Evolutionary conservation across 2,329 filamentous ascomycete species (phyloP), one percentile per base, ranked within the genome.

Genomic region (Talaromyces funiculosus): DNA sequence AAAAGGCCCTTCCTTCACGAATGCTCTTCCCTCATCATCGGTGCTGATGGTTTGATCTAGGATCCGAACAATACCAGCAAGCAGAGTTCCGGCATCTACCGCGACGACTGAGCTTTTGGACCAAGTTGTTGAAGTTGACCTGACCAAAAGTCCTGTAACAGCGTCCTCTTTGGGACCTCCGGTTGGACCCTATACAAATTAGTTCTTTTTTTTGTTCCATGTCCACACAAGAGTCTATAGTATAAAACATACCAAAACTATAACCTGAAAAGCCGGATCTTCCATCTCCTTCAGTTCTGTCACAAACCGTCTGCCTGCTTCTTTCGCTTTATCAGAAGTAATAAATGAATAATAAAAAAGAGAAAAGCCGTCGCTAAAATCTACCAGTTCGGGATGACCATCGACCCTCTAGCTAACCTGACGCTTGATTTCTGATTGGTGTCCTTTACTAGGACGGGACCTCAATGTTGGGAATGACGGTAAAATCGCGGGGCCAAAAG

Each of bases 61-160:
- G 53, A 96, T 89, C 53, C 84, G 83, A n/a, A 86, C 85, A 60
- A 99, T 96, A 59, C 90, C 86, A 29, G 90, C 86, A 42, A 99
- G 83, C 72, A 97, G 90, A 33, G 92, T 90, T 53, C 94, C 94
- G 9, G 92, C 92, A 78, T 99, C 94, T 57, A 99, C 88, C n/a
- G 93, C 92, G 29, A 97, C 80, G 42, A 97, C 75, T 0, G 92
- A 97, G 47, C 89, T 88, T 67, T 87, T 89, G 53, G 83, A 80
- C 94, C 94, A 99, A 63, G 86, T 84, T 57, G 88, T 84, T 31
- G 87, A 84, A 9, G 88, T 82, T 4, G 93, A 93, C 51, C 93
- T 88, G 51, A 97, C 90, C 20, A 99, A 84, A 61, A 97, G 86
- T 2, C 92, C 90, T 0, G 93, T 97, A 24, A 90, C 89, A 72